These are phyloP conservation scores for Bidens hawaiensis DNA, from an alignment of 140 eudicot genomes.

Conservation along the genomic window DNA sequence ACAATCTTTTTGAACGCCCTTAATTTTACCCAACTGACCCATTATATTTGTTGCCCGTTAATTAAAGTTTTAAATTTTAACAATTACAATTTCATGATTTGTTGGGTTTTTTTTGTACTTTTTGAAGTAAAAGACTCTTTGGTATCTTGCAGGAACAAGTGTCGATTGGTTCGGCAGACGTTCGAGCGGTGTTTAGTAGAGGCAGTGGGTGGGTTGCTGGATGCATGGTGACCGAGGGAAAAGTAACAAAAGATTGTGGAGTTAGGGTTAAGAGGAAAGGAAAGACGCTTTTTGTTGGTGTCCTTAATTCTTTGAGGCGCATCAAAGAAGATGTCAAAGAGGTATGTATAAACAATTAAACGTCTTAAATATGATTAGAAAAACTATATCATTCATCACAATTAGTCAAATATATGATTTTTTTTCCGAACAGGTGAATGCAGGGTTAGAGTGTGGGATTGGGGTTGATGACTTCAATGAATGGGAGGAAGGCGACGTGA, in stretches of 20 bases:
- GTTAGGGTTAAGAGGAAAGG: too few species aligned
- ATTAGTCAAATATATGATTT: too few species aligned
- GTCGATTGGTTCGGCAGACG: constrained; percentile 76
- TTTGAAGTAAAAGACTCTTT: background rate
- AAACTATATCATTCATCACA: too few species aligned
- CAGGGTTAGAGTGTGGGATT: constrained; percentile 6
- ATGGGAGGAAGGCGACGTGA: constrained; percentile 60
- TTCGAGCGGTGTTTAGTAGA: constrained; percentile 85
- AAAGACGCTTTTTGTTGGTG: background rate
- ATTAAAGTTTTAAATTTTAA: background rate
- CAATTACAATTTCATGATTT: background rate
- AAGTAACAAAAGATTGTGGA: background rate
- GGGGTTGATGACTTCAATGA: too few species aligned
- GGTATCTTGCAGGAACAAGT: constrained; percentile 67
- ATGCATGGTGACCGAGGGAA: constrained; percentile 59
- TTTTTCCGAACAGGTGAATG: too few species aligned
- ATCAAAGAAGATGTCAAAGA: too few species aligned
- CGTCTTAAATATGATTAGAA: too few species aligned
- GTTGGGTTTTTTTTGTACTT: background rate
- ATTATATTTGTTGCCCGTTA: too few species aligned
- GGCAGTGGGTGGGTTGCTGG: constrained; percentile 98
- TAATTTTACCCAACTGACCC: too few species aligned
- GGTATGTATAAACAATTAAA: too few species aligned
- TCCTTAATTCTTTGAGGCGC: constrained; percentile 54
- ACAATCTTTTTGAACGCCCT: too few species aligned